Evolutionary conservation across 331 rosid species (phyloP).

Genomic region (Arachis monticola): DNA sequence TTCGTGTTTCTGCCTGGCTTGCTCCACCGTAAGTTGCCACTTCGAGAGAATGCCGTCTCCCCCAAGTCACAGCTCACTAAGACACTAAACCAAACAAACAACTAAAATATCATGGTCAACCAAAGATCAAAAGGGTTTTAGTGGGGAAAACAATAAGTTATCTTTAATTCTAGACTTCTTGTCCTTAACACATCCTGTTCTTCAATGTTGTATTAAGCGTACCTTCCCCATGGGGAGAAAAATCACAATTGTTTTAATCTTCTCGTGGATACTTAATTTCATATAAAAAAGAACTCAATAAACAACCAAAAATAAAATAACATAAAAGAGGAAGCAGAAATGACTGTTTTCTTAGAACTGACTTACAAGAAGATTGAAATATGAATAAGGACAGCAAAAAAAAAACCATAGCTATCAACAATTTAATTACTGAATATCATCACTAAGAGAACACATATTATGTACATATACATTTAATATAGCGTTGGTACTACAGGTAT

Average conservation of each 20-base stretch:
- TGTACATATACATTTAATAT: conserved; percentile 11
- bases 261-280: no score
- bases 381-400: background rate
- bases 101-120: no score
- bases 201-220: no score
- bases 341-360: background rate
- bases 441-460: background rate
- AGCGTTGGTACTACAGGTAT: background rate
- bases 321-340: background rate
- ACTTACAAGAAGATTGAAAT: conserved; percentile 9
- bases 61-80: conserved; percentile 51
- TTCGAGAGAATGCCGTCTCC: conserved; percentile 90
- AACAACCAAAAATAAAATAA: background rate
- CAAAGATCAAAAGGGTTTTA: no score
- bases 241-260: no score
- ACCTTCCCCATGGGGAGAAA: no score
- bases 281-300: no score
- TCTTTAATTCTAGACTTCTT: no score
- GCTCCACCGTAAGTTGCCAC: conserved; percentile 95
- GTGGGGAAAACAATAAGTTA: no score
- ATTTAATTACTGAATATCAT: conserved; percentile 24
- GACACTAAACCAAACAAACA: no score
- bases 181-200: no score
- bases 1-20: conserved; percentile 92
- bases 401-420: background rate